A percentile compares a stretch with the other conserved stretches of the same genome.
Evolutionary conservation across 495 filamentous ascomycete genomes (phyloP).

Genomic region (Oleoguttula mirabilis): DNA sequence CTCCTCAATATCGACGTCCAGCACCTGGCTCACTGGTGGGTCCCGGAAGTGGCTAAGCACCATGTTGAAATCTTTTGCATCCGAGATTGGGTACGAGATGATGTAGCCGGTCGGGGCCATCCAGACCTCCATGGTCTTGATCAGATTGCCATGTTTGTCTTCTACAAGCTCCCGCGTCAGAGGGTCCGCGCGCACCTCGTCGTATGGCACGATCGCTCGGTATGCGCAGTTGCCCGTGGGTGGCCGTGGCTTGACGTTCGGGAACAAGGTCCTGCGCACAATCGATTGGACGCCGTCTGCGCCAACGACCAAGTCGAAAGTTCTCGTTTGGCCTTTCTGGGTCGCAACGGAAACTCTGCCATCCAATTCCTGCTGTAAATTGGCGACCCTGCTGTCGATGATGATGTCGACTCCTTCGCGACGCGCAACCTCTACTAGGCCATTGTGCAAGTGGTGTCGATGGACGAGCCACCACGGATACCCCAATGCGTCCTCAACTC

Average conservation of each 20-base stretch:
- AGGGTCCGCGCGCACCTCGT: slow-evolving; percentile 30
- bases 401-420: slow-evolving; percentile 26
- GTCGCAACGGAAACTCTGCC: slow-evolving; percentile 28
- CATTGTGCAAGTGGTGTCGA: slow-evolving; percentile 31
- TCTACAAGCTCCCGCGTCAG: slow-evolving; percentile 29
- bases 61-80: slow-evolving; percentile 39
- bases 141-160: slow-evolving; percentile 19
- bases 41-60: slow-evolving; percentile 36
- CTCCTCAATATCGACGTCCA: slow-evolving; percentile 29
- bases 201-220: slow-evolving; percentile 32
- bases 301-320: slow-evolving; percentile 34
- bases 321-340: slow-evolving; percentile 24
- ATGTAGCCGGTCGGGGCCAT: slow-evolving; percentile 31
- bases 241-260: slow-evolving; percentile 29
- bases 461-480: slow-evolving; percentile 24
- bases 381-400: slow-evolving; percentile 29
- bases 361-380: slow-evolving; percentile 20
- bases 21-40: slow-evolving; percentile 22
- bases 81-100: slow-evolving; percentile 41
- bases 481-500: slow-evolving; percentile 14
- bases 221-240: slow-evolving; percentile 34
- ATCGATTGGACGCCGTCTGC: slow-evolving; percentile 34
- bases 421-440: slow-evolving; percentile 28
- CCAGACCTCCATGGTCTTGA: slow-evolving; percentile 35
- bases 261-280: slow-evolving; percentile 29